These are phyloP conservation scores for Talaromyces sp. DNA, from an alignment of 2,329 filamentous ascomycete genomes.

Conservation along the genomic window DNA sequence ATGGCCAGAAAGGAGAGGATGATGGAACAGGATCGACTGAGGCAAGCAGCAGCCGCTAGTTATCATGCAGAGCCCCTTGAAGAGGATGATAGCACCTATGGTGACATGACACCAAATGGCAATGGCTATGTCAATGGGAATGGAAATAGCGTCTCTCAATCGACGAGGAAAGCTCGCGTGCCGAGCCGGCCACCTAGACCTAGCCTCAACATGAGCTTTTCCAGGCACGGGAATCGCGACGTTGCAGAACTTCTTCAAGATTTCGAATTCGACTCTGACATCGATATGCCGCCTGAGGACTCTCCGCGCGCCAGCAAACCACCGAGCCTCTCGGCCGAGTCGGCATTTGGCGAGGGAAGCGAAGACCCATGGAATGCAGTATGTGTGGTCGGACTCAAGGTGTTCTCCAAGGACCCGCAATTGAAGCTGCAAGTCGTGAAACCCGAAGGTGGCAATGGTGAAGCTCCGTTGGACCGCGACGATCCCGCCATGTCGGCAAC, in stretches of 20 bases:
- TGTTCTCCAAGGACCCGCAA: slow-evolving; percentile 50
- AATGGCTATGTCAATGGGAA: not conserved
- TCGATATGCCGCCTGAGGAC: slow-evolving; percentile 35
- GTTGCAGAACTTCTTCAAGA: slow-evolving; percentile 34
- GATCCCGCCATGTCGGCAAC: slow-evolving; percentile 11
- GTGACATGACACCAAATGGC: not conserved
- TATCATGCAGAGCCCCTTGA: slow-evolving; percentile 2
- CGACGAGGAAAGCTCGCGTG: not conserved
- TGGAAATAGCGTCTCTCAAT: not conserved
- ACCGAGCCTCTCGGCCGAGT: not conserved
- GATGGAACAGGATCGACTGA: slow-evolving; percentile 21
- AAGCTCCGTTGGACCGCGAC: slow-evolving; percentile 42
- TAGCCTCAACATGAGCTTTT: slow-evolving; percentile 23
- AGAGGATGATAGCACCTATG: not conserved
- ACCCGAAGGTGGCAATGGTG: slow-evolving; percentile 33
- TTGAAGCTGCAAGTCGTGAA: slow-evolving; percentile 52
- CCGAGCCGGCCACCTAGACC: slow-evolving; percentile 16
- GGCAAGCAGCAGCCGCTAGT: not conserved
- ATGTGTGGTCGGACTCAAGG: slow-evolving; percentile 55
- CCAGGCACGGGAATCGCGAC: slow-evolving; percentile 15
- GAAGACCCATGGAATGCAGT: slow-evolving; percentile 56
- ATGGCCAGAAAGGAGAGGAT: slow-evolving; percentile 26
- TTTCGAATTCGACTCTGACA: slow-evolving; percentile 40
- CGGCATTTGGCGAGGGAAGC: slow-evolving; percentile 13
- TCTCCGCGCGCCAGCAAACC: slow-evolving; percentile 16